Evolutionary conservation across 2,329 filamentous ascomycete species (phyloP), one percentile per base, ranked within the genome.

Genomic region (Pestalotiopsis sp.): DNA sequence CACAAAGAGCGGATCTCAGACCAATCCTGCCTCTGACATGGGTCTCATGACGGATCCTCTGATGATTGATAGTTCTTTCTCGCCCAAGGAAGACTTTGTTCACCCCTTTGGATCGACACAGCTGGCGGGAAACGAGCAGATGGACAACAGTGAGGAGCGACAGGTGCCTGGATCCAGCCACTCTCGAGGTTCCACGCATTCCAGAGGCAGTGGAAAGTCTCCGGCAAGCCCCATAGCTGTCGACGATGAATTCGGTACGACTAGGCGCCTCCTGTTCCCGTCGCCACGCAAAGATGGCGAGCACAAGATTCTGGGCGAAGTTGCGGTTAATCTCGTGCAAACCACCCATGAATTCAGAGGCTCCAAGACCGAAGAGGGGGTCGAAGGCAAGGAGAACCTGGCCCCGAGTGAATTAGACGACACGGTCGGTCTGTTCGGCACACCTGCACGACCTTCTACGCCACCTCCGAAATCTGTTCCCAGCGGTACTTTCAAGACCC

Each of bases 241-340:
- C 5, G 84, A 85, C 41, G 82, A 87, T 55, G 84, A 85, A 41
- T 80, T 87, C 64, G 88, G 87, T 41, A 80, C 77, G 65, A 94
- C 92, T 0, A 86, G 92, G 69, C 86, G 93, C 68, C 80, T 95
- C 2, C 84, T 96, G 1, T 96, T 96, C 75, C 92, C 93, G 1
- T 94, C 92, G 0, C 93, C 93, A 2, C 86, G 90, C 58, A 92
- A 91, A 72, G 87, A 89, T 38, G 88, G 86, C 45, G 84, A 88
- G 60, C 81, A 86, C 1, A 93, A 90, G 76, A 86, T 88, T 25
- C 83, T 93, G 2, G 86, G 87, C 63, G 88, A 91, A 73, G 77
- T 88, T 55, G 79, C 84, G 14, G 81, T 86, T 17, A 91, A 90
- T 72, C 76, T 85, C 65, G 81, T 87, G 57, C 83, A 85, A 69